Conservation (phyloP, 768 basidiomycete species). For the Lentinula raphanica region DNA sequence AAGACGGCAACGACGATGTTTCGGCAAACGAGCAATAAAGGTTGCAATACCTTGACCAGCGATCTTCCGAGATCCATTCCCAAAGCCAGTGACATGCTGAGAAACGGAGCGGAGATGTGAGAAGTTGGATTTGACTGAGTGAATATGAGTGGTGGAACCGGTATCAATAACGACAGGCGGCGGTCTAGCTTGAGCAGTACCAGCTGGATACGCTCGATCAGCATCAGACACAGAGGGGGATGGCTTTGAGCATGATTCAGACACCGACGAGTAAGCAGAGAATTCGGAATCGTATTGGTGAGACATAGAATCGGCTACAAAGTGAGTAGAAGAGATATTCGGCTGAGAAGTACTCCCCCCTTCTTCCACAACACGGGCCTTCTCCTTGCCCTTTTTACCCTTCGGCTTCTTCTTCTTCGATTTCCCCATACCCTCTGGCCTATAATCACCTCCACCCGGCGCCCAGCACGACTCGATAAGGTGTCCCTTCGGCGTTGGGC, state of each 20-base stretch:
- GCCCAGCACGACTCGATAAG: constrained; percentile 5
- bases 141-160: constrained; percentile 11
- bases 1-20: constrained; percentile 2
- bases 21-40: constrained; percentile 1
- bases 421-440: not conserved
- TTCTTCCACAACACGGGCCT: constrained; percentile 8
- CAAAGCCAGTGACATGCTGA: constrained; percentile 8
- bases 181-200: not conserved
- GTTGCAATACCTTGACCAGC: constrained; percentile 8
- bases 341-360: not conserved
- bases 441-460: not conserved
- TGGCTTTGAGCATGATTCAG: constrained; percentile 7
- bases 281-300: constrained; percentile 5
- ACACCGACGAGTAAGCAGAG: constrained; percentile 7
- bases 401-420: constrained; percentile 3
- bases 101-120: not conserved
- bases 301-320: constrained; percentile 5
- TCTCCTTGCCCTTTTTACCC: constrained; percentile 12
- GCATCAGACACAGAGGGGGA: constrained; percentile 6
- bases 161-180: constrained; percentile 11
- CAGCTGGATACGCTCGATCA: constrained; percentile 9
- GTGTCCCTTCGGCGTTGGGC: not conserved
- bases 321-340: constrained; percentile 8
- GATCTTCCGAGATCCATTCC: constrained; percentile 10
- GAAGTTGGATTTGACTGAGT: constrained; percentile 9